A percentile compares a stretch with the other conserved stretches of the same genome.
phyloP scores from a whole-genome alignment of 257 asterid genomes.

The Catharanthus roseus region DNA sequence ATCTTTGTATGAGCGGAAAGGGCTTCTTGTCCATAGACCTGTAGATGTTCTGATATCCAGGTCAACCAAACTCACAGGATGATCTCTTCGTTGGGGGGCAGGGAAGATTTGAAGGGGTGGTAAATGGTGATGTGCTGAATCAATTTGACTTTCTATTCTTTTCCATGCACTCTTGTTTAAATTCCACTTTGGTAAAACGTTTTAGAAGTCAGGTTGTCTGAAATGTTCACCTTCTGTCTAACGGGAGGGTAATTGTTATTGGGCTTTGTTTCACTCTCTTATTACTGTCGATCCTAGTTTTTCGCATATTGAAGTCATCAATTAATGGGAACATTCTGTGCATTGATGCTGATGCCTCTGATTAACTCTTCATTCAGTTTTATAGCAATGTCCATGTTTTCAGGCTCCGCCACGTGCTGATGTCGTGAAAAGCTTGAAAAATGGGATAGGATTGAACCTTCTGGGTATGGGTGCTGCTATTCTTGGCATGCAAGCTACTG shows the following conservation, averaged over 20 bases:
- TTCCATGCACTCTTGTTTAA: neutral
- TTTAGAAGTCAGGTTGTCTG: neutral
- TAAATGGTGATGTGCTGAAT: neutral
- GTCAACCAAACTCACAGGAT: too few species aligned
- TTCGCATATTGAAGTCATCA: too few species aligned
- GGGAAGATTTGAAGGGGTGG: too few species aligned
- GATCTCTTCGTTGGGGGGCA: too few species aligned
- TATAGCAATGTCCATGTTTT: conserved; percentile 14
- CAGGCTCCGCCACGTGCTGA: conserved; percentile 99
- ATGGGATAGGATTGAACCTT: conserved; percentile 70
- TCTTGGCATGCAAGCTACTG: conserved; percentile 96
- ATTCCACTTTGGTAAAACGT: too few species aligned
- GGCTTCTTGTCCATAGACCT: neutral
- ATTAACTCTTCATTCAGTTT: too few species aligned
- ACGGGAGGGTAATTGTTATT: neutral
- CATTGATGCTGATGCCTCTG: too few species aligned
- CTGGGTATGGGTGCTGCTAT: conserved; percentile 94
- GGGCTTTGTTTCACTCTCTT: neutral
- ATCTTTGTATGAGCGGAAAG: neutral
- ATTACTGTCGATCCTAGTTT: neutral
- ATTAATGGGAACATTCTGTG: too few species aligned
- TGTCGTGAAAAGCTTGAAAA: conserved; percentile 77
- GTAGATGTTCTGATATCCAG: too few species aligned
- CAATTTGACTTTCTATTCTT: neutral
- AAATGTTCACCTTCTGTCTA: neutral